Evolutionary conservation across 306 rosid genomes (phyloP).

Genomic region (Ormosia emarginata): DNA sequence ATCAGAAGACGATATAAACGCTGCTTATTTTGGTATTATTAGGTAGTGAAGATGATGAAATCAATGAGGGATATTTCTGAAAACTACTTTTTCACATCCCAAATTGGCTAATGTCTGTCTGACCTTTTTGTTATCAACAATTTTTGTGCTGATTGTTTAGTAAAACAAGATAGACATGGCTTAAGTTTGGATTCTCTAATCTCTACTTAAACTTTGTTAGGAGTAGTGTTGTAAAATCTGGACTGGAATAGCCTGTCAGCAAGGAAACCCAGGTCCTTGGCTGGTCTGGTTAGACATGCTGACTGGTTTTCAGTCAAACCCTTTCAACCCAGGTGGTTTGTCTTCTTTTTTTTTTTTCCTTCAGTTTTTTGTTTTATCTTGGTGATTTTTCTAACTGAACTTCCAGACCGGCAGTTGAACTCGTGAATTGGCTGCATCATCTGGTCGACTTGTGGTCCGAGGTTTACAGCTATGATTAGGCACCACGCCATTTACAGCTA

Average conservation of each 20-base stretch:
- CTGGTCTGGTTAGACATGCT: neutral
- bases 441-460: neutral
- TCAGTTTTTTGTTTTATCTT: neutral
- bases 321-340: neutral
- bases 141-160: neutral
- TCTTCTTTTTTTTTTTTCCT: neutral
- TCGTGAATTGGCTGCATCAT: neutral
- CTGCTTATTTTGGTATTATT: slow-evolving; percentile 16
- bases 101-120: neutral
- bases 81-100: neutral
- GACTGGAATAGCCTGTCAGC: neutral
- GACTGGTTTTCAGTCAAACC: neutral
- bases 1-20: neutral
- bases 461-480: neutral
- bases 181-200: neutral
- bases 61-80: neutral
- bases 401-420: neutral
- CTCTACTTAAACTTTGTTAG: neutral
- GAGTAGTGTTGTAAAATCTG: neutral
- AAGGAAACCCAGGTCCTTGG: slow-evolving; percentile 17
- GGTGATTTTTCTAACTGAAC: neutral
- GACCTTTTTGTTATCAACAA: neutral
- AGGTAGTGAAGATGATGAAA: slow-evolving; percentile 2
- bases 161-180: neutral
- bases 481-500: neutral